Percentiles rank a stretch among this genome's conserved stretches.
These are phyloP conservation scores for Cladosporium sp. DNA, from an alignment of 2,329 filamentous ascomycete species.

Conservation along the genomic window DNA sequence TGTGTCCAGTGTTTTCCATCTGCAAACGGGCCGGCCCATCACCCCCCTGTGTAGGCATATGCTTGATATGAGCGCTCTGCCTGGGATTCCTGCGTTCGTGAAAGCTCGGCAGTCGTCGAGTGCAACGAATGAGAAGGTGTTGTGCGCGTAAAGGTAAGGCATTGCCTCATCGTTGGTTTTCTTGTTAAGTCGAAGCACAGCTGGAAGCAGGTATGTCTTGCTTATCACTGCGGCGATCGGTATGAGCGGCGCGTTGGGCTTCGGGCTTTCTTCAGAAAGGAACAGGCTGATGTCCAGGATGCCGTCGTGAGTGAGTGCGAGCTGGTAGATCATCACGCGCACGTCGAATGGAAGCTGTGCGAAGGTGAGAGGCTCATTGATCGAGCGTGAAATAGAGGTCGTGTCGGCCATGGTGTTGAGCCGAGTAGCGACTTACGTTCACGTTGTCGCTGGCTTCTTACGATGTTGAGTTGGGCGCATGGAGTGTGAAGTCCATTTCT, in stretches of 20 bases:
- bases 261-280: not conserved
- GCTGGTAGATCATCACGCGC: not conserved
- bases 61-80: not conserved
- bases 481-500: too few species aligned
- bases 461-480: too few species aligned
- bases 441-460: too few species aligned
- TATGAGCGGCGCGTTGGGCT: not conserved
- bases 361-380: not conserved
- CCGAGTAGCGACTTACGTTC: too few species aligned
- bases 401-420: not conserved
- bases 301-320: not conserved
- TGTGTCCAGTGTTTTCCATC: not conserved
- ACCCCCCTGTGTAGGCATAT: not conserved
- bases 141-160: not conserved
- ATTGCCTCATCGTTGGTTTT: not conserved
- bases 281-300: not conserved
- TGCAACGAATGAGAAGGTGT: not conserved
- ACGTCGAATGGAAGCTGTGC: not conserved
- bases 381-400: too few species aligned
- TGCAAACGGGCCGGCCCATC: not conserved
- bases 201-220: not conserved
- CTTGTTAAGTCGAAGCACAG: not conserved
- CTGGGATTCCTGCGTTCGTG: not conserved
- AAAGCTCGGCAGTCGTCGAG: not conserved
- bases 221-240: not conserved